phyloP scores from a whole-genome alignment of 495 filamentous ascomycete genomes.

The Neurospora sp. region DNA sequence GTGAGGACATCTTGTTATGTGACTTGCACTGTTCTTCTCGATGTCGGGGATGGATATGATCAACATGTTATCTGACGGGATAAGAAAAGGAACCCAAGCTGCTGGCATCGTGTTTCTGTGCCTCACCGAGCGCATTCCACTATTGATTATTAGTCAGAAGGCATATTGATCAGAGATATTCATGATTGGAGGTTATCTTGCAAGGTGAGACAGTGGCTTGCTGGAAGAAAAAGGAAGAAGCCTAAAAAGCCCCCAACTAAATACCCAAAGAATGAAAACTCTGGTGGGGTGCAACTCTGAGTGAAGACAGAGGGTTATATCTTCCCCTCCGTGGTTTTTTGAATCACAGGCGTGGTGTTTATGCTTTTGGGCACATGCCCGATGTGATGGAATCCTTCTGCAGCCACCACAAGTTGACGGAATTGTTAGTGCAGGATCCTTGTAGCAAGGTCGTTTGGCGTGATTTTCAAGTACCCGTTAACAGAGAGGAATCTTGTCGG shows the following conservation, averaged over 20 bases:
- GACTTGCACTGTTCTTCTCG: background rate
- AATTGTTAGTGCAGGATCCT: background rate
- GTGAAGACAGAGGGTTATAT: background rate
- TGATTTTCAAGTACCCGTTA: background rate
- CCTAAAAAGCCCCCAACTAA: background rate
- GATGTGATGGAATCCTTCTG: background rate
- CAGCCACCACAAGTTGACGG: background rate
- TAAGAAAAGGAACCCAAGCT: background rate
- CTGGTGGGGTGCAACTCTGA: background rate
- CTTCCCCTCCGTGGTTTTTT: background rate
- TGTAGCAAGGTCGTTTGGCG: background rate
- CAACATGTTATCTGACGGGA: background rate
- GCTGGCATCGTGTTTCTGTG: background rate
- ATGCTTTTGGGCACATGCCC: background rate
- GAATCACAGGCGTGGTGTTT: background rate
- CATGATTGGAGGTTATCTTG: background rate
- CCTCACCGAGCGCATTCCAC: background rate
- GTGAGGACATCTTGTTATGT: background rate
- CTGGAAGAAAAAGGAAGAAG: background rate
- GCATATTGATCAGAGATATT: background rate
- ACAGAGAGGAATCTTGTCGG: background rate
- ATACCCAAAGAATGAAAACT: background rate
- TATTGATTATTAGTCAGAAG: background rate
- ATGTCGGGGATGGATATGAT: background rate
- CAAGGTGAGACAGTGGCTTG: background rate